These are phyloP conservation scores for Kuraishia hungarica DNA, from an alignment of 805 yeast species.

Conservation along the genomic window DNA sequence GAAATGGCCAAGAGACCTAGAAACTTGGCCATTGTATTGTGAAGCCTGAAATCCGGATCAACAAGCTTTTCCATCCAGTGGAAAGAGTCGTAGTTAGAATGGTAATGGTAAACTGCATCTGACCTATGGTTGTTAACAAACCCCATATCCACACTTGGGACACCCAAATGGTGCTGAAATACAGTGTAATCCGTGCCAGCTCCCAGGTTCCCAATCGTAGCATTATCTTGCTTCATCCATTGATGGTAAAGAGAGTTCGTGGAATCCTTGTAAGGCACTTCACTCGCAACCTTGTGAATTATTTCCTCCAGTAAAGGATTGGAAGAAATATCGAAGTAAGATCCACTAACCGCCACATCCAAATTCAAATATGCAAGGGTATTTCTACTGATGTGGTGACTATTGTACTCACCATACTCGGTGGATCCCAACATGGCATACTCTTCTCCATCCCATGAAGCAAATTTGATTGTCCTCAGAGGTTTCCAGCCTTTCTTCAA, in stretches of 20 bases:
- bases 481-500: slow-evolving; percentile 36
- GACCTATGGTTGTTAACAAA: slow-evolving; percentile 23
- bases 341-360: slow-evolving; percentile 47
- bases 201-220: slow-evolving; percentile 32
- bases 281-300: slow-evolving; percentile 34
- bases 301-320: slow-evolving; percentile 49
- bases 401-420: slow-evolving; percentile 43
- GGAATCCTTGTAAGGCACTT: slow-evolving; percentile 31
- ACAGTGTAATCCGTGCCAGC: slow-evolving; percentile 49
- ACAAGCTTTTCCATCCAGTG: slow-evolving; percentile 44
- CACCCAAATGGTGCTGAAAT: slow-evolving; percentile 59
- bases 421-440: slow-evolving; percentile 49
- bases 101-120: slow-evolving; percentile 48
- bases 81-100: slow-evolving; percentile 51
- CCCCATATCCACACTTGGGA: slow-evolving; percentile 50
- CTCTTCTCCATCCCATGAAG: slow-evolving; percentile 36
- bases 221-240: slow-evolving; percentile 29
- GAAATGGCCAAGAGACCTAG: slow-evolving; percentile 46
- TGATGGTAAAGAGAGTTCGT: slow-evolving; percentile 38
- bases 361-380: slow-evolving; percentile 44
- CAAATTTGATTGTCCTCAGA: slow-evolving; percentile 28
- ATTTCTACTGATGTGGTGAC: slow-evolving; percentile 27
- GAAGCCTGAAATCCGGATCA: slow-evolving; percentile 45
- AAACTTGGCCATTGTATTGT: slow-evolving; percentile 50
- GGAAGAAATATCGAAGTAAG: slow-evolving; percentile 33